Percentiles rank a stretch among this genome's conserved stretches.
phyloP scores from a whole-genome alignment of 192 early-diverging fungal species.

The Dissophora globulifera region DNA sequence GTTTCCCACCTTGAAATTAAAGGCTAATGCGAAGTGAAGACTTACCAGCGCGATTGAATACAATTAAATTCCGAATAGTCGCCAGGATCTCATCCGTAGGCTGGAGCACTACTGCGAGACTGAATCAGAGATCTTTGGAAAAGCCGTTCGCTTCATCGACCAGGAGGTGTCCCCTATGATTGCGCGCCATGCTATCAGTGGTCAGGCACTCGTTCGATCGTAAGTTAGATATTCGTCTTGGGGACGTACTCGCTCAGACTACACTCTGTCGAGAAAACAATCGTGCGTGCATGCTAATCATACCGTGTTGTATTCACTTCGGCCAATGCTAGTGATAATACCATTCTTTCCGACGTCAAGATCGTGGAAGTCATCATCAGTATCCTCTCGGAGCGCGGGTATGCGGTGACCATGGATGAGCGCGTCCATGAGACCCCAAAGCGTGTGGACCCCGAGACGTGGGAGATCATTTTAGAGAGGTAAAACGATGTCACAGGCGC shows the following conservation, averaged over 20 bases:
- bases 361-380: slow-evolving; percentile 66
- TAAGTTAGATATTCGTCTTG: no score
- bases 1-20: no score
- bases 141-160: slow-evolving; percentile 63
- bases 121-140: slow-evolving; percentile 56
- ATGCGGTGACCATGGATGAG: slow-evolving; percentile 64
- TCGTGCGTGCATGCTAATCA: no score
- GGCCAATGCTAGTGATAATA: slow-evolving; percentile 61
- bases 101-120: slow-evolving; percentile 65
- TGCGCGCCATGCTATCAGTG: slow-evolving; percentile 64
- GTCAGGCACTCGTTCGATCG: slow-evolving; percentile 65
- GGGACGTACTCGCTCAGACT: no score
- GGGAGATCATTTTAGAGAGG: slow-evolving; percentile 62
- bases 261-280: no score
- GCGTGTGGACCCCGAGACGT: slow-evolving; percentile 59
- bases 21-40: no score
- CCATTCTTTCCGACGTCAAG: slow-evolving; percentile 54
- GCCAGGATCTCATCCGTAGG: slow-evolving; percentile 64
- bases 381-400: slow-evolving; percentile 67
- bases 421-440: slow-evolving; percentile 60
- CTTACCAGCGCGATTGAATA: no score
- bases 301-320: background rate
- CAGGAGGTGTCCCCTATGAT: slow-evolving; percentile 59
- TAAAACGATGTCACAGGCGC: no score
- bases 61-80: slow-evolving; percentile 7